These are phyloP conservation scores for Pseudoturritis turrita DNA, from an alignment of 345 rosid species.

Conservation along the genomic window DNA sequence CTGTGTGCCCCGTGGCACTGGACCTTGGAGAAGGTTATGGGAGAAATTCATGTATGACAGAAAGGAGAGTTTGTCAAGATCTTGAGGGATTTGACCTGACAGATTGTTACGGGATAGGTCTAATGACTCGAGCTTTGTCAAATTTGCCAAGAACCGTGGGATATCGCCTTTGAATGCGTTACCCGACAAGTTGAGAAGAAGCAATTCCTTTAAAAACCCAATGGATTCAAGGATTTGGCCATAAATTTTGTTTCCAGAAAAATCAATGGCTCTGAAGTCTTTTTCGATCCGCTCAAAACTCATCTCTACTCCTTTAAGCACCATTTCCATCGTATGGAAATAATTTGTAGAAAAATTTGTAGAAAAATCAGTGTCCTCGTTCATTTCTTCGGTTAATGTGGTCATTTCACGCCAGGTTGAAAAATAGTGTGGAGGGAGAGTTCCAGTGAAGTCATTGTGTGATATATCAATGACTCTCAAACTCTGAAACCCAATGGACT, in stretches of 20 bases:
- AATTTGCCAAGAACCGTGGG: not conserved
- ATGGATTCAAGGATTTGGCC: not conserved
- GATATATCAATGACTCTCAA: conserved; percentile 46
- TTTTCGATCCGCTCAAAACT: not conserved
- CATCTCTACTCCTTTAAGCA: not conserved
- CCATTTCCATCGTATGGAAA: not conserved
- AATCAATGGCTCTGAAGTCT: conserved; percentile 12
- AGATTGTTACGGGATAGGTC: not conserved
- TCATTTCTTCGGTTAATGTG: not conserved
- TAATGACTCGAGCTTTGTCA: not conserved
- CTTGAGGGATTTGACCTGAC: not conserved
- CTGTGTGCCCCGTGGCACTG: not conserved
- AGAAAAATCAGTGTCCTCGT: not conserved
- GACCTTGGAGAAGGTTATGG: not conserved
- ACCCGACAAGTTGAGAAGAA: not conserved
- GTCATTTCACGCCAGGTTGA: conserved; percentile 4
- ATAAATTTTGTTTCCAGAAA: not conserved
- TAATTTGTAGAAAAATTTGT: too few relatives aligned
- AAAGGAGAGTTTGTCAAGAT: not conserved
- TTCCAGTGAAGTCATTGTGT: conserved; percentile 25
- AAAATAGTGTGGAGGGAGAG: not conserved
- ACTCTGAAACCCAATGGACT: conserved; percentile 2
- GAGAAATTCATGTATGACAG: conserved; percentile 6
- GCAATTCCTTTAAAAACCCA: not conserved
- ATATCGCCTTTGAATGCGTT: not conserved